Conservation (phyloP, 23 red algal genomes). For the Gracilaria caudata region DNA sequence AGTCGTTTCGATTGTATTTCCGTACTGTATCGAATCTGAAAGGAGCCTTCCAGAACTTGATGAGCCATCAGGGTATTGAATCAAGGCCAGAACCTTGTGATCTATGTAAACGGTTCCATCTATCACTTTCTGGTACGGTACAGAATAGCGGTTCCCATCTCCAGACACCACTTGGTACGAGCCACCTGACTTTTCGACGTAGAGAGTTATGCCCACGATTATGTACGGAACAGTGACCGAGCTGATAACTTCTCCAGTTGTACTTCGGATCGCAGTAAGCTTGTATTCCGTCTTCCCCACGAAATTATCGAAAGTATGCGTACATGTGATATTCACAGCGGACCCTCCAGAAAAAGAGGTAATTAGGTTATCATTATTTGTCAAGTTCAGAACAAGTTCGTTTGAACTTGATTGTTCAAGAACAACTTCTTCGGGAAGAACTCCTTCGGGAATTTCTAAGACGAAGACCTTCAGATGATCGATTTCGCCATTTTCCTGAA, state of each 20-base stretch:
- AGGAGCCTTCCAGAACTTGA: slow-evolving; percentile 1
- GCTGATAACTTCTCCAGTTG: slow-evolving; percentile 29
- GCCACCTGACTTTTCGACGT: neutral
- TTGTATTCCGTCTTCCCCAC: slow-evolving; percentile 66
- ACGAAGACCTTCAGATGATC: slow-evolving; percentile 47
- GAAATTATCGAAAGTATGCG: slow-evolving; percentile 57
- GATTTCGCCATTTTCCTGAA: slow-evolving; percentile 58
- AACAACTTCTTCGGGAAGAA: slow-evolving; percentile 39
- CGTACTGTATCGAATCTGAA: slow-evolving; percentile 27
- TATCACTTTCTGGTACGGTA: slow-evolving; percentile 45
- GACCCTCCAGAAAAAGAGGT: slow-evolving; percentile 6
- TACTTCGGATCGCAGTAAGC: slow-evolving; percentile 22
- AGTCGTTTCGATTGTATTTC: slow-evolving; percentile 31
- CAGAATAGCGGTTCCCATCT: slow-evolving; percentile 37
- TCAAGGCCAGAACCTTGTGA: slow-evolving; percentile 32
- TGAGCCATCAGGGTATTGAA: slow-evolving; percentile 52
- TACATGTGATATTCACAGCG: slow-evolving; percentile 57
- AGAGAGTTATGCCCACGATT: slow-evolving; percentile 65
- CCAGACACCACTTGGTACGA: slow-evolving; percentile 43
- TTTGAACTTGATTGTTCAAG: slow-evolving; percentile 62
- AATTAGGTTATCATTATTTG: slow-evolving; percentile 46
- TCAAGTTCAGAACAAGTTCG: slow-evolving; percentile 34
- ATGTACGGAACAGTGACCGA: slow-evolving; percentile 42
- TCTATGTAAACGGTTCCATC: slow-evolving; percentile 1
- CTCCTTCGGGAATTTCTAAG: slow-evolving; percentile 30